Evolutionary conservation across 345 rosid genomes (phyloP).

Genomic region (Citrus sinensis): DVS_A1.0 CM039162.1:9767001-9767500

Average conservation of each 20-base stretch:
- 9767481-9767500: conserved; percentile 96
- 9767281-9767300: conserved; percentile 95
- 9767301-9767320: conserved; percentile 79
- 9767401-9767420: conserved; percentile 96
- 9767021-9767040: conserved; percentile 58
- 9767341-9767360: conserved; percentile 80
- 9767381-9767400: conserved; percentile 95
- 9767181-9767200: conserved; percentile 85
- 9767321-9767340: conserved; percentile 94
- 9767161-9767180: conserved; percentile 80
- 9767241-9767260: conserved; percentile 91
- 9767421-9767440: conserved; percentile 73
- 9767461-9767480: conserved; percentile 98
- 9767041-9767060: conserved; percentile 38
- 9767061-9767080: conserved; percentile 57
- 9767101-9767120: conserved; percentile 46
- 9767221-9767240: conserved; percentile 77
- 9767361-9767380: conserved; percentile 96
- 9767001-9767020: conserved; percentile 66
- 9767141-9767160: conserved; percentile 96
- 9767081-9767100: conserved; percentile 39
- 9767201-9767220: conserved; percentile 74
- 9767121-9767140: conserved; percentile 48
- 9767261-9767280: conserved; percentile 76
- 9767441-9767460: conserved; percentile 95